Percentiles rank a stretch among this genome's conserved stretches.
Evolutionary conservation across 768 basidiomycete genomes (phyloP).

Genomic region (Leccinum ochraceum): DNA sequence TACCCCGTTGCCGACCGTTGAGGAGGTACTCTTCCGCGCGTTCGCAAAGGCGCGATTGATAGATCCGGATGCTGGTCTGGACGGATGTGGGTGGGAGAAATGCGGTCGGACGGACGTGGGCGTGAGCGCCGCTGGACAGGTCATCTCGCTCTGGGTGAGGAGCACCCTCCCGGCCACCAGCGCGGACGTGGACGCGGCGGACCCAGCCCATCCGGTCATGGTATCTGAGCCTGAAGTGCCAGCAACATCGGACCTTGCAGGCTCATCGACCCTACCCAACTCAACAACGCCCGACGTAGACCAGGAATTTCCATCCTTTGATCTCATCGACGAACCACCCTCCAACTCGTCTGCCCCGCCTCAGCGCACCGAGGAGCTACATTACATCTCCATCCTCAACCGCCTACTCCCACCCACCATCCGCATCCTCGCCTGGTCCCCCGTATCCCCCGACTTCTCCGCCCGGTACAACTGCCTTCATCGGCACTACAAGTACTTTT

Average conservation of each 20-base stretch:
- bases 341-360: slow-evolving; percentile 34
- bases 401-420: slow-evolving; percentile 86
- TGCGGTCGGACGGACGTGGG: slow-evolving; percentile 96
- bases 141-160: slow-evolving; percentile 88
- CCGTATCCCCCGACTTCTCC: slow-evolving; percentile 76
- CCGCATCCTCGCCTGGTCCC: slow-evolving; percentile 92
- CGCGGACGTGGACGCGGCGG: neutral
- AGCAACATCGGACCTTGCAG: neutral
- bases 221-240: neutral
- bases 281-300: slow-evolving; percentile 7
- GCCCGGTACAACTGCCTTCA: slow-evolving; percentile 84
- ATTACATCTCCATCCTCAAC: slow-evolving; percentile 82
- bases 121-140: slow-evolving; percentile 93
- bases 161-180: slow-evolving; percentile 49
- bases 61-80: slow-evolving; percentile 68
- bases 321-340: slow-evolving; percentile 40
- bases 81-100: slow-evolving; percentile 87
- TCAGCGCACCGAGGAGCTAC: slow-evolving; percentile 51
- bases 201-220: neutral
- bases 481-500: slow-evolving; percentile 98
- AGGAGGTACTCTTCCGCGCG: slow-evolving; percentile 81
- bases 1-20: slow-evolving; percentile 86
- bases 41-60: slow-evolving; percentile 77
- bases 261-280: neutral
- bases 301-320: slow-evolving; percentile 29